Conservation (phyloP, 1,139 yeast species). For the Hansenula sp. region DNA sequence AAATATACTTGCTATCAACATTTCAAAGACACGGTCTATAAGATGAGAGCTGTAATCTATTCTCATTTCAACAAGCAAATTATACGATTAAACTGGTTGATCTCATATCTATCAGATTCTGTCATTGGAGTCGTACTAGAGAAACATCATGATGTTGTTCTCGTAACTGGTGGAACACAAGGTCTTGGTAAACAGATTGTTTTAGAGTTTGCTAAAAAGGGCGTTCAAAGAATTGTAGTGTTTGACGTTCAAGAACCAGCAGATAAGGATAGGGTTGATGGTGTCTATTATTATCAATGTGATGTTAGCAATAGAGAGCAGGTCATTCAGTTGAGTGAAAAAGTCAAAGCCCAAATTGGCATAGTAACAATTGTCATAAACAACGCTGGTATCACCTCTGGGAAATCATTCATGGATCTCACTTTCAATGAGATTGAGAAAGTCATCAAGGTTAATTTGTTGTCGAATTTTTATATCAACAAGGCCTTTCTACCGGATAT, state of each 20-base stretch:
- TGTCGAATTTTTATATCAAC: conserved; percentile 67
- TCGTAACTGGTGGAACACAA: conserved; percentile 79
- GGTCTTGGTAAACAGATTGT: conserved; percentile 77
- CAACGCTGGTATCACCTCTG: conserved; percentile 76
- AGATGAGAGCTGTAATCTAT: conserved; percentile 2
- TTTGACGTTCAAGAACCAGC: conserved; percentile 54
- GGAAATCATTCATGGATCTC: conserved; percentile 52
- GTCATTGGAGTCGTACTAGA: conserved; percentile 51
- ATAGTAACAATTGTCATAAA: conserved; percentile 64
- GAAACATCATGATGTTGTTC: conserved; percentile 45
- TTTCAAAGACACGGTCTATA: not conserved
- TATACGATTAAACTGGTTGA: conserved; percentile 5
- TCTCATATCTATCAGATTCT: conserved; percentile 28
- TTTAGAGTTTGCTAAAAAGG: conserved; percentile 34
- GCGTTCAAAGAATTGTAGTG: conserved; percentile 49
- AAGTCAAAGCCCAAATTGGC: conserved; percentile 46
- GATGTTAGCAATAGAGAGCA: conserved; percentile 57
- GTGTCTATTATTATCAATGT: conserved; percentile 56
- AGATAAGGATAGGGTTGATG: conserved; percentile 29
- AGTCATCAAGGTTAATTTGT: conserved; percentile 60
- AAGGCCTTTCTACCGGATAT: conserved; percentile 72
- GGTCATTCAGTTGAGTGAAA: conserved; percentile 34
- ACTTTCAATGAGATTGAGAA: conserved; percentile 54
- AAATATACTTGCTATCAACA: not conserved
- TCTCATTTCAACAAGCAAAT: conserved; percentile 6